phyloP scores from a whole-genome alignment of 371 early-diverging fungal species.

The Mucor irregularis region DNA sequence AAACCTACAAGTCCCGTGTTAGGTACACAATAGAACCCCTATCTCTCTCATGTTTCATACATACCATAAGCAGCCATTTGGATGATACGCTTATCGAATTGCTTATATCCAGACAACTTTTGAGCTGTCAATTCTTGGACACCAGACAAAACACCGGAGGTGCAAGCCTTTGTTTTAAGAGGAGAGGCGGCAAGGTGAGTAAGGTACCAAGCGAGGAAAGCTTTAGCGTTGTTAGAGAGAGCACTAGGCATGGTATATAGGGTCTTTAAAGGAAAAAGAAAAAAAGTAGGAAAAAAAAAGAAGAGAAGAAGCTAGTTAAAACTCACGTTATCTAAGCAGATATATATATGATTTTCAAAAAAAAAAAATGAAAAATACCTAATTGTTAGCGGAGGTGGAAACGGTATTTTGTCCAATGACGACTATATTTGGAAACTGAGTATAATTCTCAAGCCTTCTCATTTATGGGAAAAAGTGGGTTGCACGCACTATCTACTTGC shows the following conservation, averaged over 20 bases:
- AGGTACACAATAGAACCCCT: neutral
- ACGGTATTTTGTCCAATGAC: no score
- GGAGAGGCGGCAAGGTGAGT: conserved; percentile 64
- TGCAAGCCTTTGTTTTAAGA: conserved; percentile 79
- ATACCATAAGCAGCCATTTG: conserved; percentile 84
- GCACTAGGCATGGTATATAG: conserved; percentile 5
- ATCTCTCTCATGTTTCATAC: neutral
- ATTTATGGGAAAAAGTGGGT: no score
- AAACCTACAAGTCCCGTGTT: conserved; percentile 32
- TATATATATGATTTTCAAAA: conserved; percentile 4
- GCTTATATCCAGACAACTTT: conserved; percentile 63
- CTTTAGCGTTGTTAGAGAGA: conserved; percentile 14
- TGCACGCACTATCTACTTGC: no score
- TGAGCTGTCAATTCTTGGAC: conserved; percentile 80
- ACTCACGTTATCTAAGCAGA: conserved; percentile 17
- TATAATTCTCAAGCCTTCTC: no score
- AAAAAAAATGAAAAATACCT: neutral
- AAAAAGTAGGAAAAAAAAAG: neutral
- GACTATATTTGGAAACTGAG: no score
- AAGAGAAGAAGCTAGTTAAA: neutral
- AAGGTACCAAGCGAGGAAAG: conserved; percentile 65
- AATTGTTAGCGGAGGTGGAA: neutral
- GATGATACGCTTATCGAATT: conserved; percentile 65
- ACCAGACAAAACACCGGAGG: conserved; percentile 72
- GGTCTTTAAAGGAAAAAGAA: neutral